Evolutionary conservation across 768 basidiomycete species (phyloP).

Genomic region (Pleurotus citrinopileatus): DNA sequence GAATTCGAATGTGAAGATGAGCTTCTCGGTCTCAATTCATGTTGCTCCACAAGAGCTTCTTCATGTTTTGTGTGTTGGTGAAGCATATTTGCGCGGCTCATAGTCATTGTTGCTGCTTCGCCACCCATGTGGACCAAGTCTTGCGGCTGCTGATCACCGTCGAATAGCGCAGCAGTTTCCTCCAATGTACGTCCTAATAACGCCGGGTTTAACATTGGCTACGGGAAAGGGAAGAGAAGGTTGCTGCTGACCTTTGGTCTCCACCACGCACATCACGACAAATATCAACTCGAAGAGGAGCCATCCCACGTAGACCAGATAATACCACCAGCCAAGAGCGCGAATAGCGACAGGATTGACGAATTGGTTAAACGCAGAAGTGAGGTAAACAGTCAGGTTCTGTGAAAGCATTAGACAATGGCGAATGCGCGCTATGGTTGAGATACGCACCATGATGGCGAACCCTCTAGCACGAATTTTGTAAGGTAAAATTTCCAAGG

Average conservation of each 20-base stretch:
- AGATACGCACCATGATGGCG: slow-evolving; percentile 58
- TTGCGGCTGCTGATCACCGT: slow-evolving; percentile 49
- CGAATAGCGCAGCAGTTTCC: slow-evolving; percentile 72
- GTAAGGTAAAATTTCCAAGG: slow-evolving; percentile 80
- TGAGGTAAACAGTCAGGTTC: slow-evolving; percentile 63
- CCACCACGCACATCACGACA: slow-evolving; percentile 51
- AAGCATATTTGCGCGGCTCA: slow-evolving; percentile 22
- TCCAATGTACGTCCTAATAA: slow-evolving; percentile 58
- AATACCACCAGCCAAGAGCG: slow-evolving; percentile 56
- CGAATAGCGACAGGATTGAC: slow-evolving; percentile 75
- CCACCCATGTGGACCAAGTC: slow-evolving; percentile 45
- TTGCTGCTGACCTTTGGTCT: slow-evolving; percentile 51
- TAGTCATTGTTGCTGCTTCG: slow-evolving; percentile 42
- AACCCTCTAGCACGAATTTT: slow-evolving; percentile 79
- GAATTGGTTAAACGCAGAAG: slow-evolving; percentile 77
- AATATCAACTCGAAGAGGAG: slow-evolving; percentile 59
- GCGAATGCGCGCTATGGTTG: not conserved
- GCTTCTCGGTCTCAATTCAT: slow-evolving; percentile 5
- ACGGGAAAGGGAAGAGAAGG: not conserved
- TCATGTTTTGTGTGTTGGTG: slow-evolving; percentile 9
- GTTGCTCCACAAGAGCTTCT: slow-evolving; percentile 2
- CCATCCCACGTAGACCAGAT: slow-evolving; percentile 65
- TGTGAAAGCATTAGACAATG: slow-evolving; percentile 19
- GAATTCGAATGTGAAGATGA: slow-evolving; percentile 1
- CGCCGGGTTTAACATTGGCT: not conserved